phyloP scores from a whole-genome alignment of 2,329 filamentous ascomycete genomes.

The Canariomyces notabilis region DNA sequence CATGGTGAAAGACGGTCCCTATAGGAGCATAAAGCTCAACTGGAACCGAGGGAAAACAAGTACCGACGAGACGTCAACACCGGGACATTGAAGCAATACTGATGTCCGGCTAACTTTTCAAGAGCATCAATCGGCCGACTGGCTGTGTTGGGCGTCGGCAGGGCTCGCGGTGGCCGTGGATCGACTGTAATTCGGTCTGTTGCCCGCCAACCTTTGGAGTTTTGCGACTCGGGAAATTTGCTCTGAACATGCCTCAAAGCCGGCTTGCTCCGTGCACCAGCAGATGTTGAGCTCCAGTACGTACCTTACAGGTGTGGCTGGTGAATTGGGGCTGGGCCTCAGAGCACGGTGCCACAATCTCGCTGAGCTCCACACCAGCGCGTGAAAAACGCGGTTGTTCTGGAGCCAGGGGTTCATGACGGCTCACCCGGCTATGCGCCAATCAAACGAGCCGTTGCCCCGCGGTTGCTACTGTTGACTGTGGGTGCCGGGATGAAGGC shows the following conservation, averaged over 20 bases:
- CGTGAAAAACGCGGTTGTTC: constrained; percentile 25
- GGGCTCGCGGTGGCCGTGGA: neutral
- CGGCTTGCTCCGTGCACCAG: constrained; percentile 5
- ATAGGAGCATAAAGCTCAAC: neutral
- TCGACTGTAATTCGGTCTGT: neutral
- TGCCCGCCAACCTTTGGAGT: constrained; percentile 4
- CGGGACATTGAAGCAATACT: constrained; percentile 9
- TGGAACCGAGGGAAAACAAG: neutral
- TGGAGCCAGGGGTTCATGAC: constrained; percentile 13
- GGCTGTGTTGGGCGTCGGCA: neutral
- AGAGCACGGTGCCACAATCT: constrained; percentile 27
- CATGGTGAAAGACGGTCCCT: constrained; percentile 43
- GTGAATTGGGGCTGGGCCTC: constrained; percentile 5
- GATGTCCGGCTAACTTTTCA: neutral
- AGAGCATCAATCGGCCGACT: constrained; percentile 11
- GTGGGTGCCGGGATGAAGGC: constrained; percentile 22
- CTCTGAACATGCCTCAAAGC: constrained; percentile 2
- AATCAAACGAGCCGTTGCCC: constrained; percentile 50
- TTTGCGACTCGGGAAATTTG: constrained; percentile 19
- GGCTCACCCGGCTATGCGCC: constrained; percentile 27
- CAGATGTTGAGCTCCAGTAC: no score
- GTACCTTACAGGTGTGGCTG: constrained; percentile 16
- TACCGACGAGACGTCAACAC: constrained; percentile 4
- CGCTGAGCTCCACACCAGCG: neutral
- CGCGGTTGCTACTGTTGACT: constrained; percentile 52